Percentiles rank a stretch among this genome's conserved stretches.
These are phyloP conservation scores for Adansonia gregorii DNA, from an alignment of 441 rosid genomes.

Conservation along the genomic window DNA sequence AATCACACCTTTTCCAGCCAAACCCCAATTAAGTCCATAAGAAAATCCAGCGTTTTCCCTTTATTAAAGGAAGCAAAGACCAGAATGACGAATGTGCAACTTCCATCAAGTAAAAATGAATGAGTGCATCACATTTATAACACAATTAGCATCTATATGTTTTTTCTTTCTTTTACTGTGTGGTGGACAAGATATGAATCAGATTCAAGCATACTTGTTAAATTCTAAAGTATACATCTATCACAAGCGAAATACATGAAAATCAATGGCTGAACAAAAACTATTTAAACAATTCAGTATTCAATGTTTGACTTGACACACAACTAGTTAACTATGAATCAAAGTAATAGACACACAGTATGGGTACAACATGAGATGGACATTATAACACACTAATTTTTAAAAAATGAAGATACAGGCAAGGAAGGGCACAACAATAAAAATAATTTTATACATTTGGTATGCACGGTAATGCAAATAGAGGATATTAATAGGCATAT, in stretches of 20 bases:
- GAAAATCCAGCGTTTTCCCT: conserved; percentile 37
- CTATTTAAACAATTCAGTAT: not conserved
- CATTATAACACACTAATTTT: not conserved
- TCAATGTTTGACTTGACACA: not conserved
- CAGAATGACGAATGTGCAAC: not conserved
- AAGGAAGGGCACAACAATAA: not conserved
- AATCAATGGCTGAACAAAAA: not conserved
- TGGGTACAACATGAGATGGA: not conserved
- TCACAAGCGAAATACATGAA: not conserved
- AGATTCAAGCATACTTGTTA: not conserved
- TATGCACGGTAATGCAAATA: not conserved
- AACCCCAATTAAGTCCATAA: conserved; percentile 42
- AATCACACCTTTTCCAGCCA: conserved; percentile 46
- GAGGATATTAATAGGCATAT: not conserved
- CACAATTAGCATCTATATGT: not conserved
- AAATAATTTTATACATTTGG: not conserved
- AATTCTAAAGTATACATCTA: not conserved
- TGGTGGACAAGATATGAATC: not conserved
- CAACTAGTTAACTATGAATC: not conserved
- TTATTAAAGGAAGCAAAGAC: not conserved
- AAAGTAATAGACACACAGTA: not conserved
- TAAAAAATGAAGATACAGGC: not conserved
- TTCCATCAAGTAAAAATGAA: conserved; percentile 17
- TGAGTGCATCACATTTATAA: not conserved
- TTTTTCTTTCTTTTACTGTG: not conserved